Conservation (phyloP, 1,284 basidiomycete species). For the Singerocomus inundabilis region DNA sequence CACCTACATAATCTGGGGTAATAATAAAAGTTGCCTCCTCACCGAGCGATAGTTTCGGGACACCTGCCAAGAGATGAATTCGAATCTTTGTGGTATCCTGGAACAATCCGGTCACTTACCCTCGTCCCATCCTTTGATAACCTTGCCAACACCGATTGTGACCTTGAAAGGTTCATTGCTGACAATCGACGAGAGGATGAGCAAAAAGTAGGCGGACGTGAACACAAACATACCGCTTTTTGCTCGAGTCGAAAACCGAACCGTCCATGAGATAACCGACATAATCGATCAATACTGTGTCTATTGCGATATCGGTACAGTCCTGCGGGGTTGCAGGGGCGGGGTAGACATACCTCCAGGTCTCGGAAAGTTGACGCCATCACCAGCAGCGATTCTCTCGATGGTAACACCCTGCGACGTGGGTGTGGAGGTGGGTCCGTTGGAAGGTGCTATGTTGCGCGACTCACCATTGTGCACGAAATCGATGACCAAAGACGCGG, state of each 20-base stretch:
- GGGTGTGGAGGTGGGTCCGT: neutral
- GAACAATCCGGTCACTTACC: conserved; percentile 47
- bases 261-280: conserved; percentile 66
- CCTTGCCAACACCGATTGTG: conserved; percentile 75
- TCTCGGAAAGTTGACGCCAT: conserved; percentile 46
- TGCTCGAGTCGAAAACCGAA: conserved; percentile 67
- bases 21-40: conserved; percentile 71
- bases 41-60: conserved; percentile 74
- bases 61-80: conserved; percentile 44
- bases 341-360: conserved; percentile 41
- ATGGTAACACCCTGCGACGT: conserved; percentile 36
- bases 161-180: conserved; percentile 68
- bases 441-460: neutral
- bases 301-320: conserved; percentile 32
- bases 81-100: conserved; percentile 1
- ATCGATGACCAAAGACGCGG: conserved; percentile 35
- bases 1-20: conserved; percentile 66
- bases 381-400: conserved; percentile 42
- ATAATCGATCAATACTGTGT: conserved; percentile 68
- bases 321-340: conserved; percentile 5
- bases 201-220: neutral
- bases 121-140: conserved; percentile 92
- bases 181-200: conserved; percentile 15
- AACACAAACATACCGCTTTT: conserved; percentile 53
- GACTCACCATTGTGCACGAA: conserved; percentile 33